phyloP scores from a whole-genome alignment of 345 rosid species.

The Hibiscus syriacus region DNA sequence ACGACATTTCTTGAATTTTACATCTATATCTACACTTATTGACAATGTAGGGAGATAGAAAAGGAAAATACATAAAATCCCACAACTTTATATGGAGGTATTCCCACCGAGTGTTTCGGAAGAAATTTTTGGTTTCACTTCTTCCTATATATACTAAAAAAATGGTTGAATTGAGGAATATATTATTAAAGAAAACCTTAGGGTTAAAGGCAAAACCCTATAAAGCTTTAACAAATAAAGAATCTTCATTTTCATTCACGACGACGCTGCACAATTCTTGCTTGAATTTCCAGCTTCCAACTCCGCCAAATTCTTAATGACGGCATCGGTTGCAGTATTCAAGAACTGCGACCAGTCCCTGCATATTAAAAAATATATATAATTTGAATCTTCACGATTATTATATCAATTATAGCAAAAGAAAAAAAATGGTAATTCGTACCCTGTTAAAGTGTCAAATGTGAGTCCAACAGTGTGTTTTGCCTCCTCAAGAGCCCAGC shows the following conservation, averaged over 20 bases:
- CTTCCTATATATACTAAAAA: no score
- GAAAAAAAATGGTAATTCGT: constrained; percentile 10
- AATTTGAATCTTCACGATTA: no score
- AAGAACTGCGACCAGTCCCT: constrained; percentile 90
- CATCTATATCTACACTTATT: background rate
- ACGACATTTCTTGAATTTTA: no score
- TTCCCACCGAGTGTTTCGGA: no score
- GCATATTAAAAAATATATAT: background rate
- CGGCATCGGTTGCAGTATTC: constrained; percentile 56
- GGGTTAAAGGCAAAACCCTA: background rate
- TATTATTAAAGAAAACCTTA: no score
- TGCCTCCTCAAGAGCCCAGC: constrained; percentile 57
- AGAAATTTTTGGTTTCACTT: no score
- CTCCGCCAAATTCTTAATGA: constrained; percentile 49
- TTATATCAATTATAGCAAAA: no score
- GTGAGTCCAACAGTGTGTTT: constrained; percentile 77
- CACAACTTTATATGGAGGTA: background rate
- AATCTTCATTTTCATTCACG: no score
- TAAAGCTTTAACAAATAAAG: no score
- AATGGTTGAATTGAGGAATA: no score
- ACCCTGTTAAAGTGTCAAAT: constrained; percentile 65
- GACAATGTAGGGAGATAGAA: no score
- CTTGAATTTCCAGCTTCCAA: constrained; percentile 30
- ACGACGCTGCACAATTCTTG: constrained; percentile 11
- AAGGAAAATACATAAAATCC: background rate